Evolutionary conservation across 1,284 basidiomycete species (phyloP).

Genomic region (Papiliotrema terrestris): DNA sequence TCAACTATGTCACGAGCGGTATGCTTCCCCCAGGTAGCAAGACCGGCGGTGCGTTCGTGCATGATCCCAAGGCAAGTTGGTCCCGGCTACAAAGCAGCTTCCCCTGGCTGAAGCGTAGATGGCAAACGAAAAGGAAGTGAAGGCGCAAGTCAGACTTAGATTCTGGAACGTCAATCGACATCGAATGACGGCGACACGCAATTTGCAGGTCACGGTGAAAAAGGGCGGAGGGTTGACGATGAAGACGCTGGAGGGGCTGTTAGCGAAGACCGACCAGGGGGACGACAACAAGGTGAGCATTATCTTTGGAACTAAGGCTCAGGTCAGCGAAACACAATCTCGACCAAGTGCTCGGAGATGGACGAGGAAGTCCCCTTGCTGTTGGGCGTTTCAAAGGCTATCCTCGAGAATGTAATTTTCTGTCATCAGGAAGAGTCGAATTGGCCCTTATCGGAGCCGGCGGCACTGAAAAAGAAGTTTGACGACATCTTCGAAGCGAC

Average conservation of each 20-base stretch:
- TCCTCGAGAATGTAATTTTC: constrained; percentile 98
- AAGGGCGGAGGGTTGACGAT: constrained; percentile 83
- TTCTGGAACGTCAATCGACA: constrained; percentile 85
- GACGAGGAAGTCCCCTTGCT: constrained; percentile 87
- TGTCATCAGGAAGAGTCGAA: constrained; percentile 99
- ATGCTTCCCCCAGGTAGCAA: constrained; percentile 97
- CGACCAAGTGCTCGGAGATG: constrained; percentile 94
- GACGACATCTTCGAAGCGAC: constrained; percentile 99
- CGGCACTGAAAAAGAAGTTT: constrained; percentile 93
- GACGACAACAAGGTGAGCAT: constrained; percentile 65
- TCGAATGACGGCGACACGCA: constrained; percentile 88
- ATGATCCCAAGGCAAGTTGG: constrained; percentile 74
- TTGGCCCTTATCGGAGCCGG: constrained; percentile 92
- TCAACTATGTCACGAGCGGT: constrained; percentile 98
- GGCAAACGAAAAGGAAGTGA: constrained; percentile 97
- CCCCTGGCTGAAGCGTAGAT: constrained; percentile 54
- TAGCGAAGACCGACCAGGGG: constrained; percentile 68
- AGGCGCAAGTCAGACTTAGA: constrained; percentile 93
- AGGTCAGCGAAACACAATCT: constrained; percentile 74
- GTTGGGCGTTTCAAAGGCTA: constrained; percentile 94
- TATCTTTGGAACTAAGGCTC: neutral
- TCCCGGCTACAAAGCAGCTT: neutral
- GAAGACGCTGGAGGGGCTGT: constrained; percentile 95
- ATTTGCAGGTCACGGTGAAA: constrained; percentile 89
- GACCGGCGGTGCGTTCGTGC: constrained; percentile 87